These are phyloP conservation scores for Trypanosoma congolense DNA, from an alignment of 208 protist species.

Conservation along the genomic window DNA sequence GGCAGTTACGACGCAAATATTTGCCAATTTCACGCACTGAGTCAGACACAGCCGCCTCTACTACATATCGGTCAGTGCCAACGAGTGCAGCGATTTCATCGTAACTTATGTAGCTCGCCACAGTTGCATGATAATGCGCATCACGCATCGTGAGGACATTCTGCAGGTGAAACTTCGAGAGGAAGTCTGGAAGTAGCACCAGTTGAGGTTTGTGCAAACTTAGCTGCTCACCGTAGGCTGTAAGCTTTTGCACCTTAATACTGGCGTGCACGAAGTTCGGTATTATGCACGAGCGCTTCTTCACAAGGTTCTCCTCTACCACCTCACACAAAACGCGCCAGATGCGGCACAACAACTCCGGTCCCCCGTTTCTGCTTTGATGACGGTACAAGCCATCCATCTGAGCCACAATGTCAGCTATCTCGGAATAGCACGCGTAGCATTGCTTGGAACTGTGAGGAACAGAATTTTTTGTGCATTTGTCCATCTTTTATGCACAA, in stretches of 20 bases:
- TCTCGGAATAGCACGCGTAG: slow-evolving; percentile 73
- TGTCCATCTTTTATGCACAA: too few species aligned
- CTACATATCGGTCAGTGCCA: slow-evolving; percentile 54
- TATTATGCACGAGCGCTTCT: slow-evolving; percentile 60
- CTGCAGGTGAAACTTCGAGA: slow-evolving; percentile 70
- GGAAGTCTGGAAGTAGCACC: slow-evolving; percentile 76
- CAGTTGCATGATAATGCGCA: slow-evolving; percentile 76
- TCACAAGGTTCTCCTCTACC: slow-evolving; percentile 51
- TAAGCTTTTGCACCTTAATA: slow-evolving; percentile 65
- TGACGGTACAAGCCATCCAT: slow-evolving; percentile 50
- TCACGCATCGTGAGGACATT: slow-evolving; percentile 75
- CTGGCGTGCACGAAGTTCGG: slow-evolving; percentile 79
- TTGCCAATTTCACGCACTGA: slow-evolving; percentile 83
- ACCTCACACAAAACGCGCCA: slow-evolving; percentile 65
- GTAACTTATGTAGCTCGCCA: slow-evolving; percentile 44
- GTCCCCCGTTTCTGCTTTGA: slow-evolving; percentile 56
- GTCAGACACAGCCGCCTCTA: slow-evolving; percentile 74
- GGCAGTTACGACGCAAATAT: slow-evolving; percentile 63
- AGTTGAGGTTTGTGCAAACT: slow-evolving; percentile 80
- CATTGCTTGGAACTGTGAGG: slow-evolving; percentile 15
- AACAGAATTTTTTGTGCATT: too few species aligned
- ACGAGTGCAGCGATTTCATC: slow-evolving; percentile 29
- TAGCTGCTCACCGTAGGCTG: slow-evolving; percentile 36
- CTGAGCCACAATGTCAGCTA: slow-evolving; percentile 55
- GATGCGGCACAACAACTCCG: slow-evolving; percentile 57